Conservation (phyloP, 148 eudicot genomes). For the Rhododendron kiyosumense region DNA sequence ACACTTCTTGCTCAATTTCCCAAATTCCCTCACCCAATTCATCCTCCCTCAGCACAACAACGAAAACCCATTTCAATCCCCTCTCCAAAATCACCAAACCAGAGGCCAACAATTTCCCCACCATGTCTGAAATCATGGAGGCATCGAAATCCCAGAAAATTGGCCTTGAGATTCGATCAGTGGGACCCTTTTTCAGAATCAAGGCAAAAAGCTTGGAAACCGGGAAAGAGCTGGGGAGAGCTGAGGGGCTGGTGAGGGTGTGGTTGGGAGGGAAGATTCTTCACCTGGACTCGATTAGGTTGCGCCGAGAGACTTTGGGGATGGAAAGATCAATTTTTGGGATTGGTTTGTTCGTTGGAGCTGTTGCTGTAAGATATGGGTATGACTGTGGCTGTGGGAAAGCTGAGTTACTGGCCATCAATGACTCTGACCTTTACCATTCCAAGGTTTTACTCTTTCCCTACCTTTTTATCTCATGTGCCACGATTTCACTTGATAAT, state of each 20-base stretch:
- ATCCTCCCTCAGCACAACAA: slow-evolving; percentile 10
- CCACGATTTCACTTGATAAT: too few relatives aligned
- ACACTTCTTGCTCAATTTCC: not conserved
- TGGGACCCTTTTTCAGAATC: slow-evolving; percentile 87
- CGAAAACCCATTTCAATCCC: slow-evolving; percentile 11
- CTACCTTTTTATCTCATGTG: not conserved
- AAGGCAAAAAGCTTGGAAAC: slow-evolving; percentile 62
- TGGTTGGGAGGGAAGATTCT: slow-evolving; percentile 78
- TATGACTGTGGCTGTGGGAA: slow-evolving; percentile 67
- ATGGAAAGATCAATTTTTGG: slow-evolving; percentile 85
- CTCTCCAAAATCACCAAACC: not conserved
- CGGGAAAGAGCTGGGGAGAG: slow-evolving; percentile 56
- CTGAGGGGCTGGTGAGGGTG: slow-evolving; percentile 71
- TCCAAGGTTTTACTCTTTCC: slow-evolving; percentile 51
- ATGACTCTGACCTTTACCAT: slow-evolving; percentile 86
- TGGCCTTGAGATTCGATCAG: slow-evolving; percentile 50
- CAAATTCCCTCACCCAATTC: not conserved
- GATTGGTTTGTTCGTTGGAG: slow-evolving; percentile 84
- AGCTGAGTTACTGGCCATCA: slow-evolving; percentile 91
- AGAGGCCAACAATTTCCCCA: slow-evolving; percentile 19
- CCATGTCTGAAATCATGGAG: slow-evolving; percentile 50
- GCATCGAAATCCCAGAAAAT: slow-evolving; percentile 60
- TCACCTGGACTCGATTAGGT: slow-evolving; percentile 74
- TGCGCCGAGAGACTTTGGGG: slow-evolving; percentile 59
- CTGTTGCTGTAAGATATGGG: slow-evolving; percentile 75